Evolutionary conservation across 176 grass and related monocot genomes (phyloP), one percentile per base, ranked within the genome.

Genomic region (Carex littledalei): DNA sequence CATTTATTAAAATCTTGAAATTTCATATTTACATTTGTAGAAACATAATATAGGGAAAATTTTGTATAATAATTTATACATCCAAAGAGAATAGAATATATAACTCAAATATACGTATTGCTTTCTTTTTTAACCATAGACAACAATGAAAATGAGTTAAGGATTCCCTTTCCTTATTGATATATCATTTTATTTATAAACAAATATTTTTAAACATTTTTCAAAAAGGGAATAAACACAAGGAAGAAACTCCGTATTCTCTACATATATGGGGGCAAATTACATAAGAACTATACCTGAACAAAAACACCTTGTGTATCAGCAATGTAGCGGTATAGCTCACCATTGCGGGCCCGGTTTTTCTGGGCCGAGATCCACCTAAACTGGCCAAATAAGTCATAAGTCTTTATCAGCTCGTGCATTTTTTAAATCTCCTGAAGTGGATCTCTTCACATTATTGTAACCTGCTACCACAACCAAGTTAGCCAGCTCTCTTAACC

Each of bases 351-450:
- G 34, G 87, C 91, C 69, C 90, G 91, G 88, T 98, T 95, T 50
- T 87, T 95, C 85, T 98, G 96, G 49, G 93, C 84, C 67, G 93
- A 95, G 77, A 98, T 95, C 96, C 96, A 98, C 6, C 93, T 87
- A 75, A 98, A 94, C 82, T 95, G 96, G 11, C 93, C 95, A 37
- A 92, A 93, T 59, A 98, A 89, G 64, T 98, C 78, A 20, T 95
- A 87, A 11, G 82, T 89, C 81, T 90, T 88, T 53, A 89, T 89
- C 80, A 98, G 88, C 80, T 86, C 84, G 17, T 98, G 93, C 93
- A 98, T 98, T 74, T 95, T 98, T 72, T 95, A 80, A 66, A 98
- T 95, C 85, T 98, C 95, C 32, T 84, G 63, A 1, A 95, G 68
- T 90, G 63, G 91, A 98, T 76, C 87, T 90, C 15, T 89, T 98